Evolutionary conservation across 2,329 filamentous ascomycete genomes (phyloP).

Genomic region (Escovopsis sp.): DNA sequence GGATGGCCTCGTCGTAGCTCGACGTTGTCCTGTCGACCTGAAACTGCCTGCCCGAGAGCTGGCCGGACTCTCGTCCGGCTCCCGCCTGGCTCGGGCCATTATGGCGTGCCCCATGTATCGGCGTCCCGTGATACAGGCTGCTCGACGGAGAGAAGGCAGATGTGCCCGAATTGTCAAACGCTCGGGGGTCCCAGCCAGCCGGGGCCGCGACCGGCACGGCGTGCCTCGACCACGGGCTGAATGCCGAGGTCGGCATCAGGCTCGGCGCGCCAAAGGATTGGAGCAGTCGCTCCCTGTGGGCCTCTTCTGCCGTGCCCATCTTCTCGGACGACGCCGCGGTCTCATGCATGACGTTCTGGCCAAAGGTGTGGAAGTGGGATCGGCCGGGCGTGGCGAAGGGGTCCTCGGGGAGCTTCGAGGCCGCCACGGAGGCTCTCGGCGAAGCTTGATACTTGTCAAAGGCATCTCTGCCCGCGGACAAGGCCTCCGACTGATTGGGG

Average conservation of each 20-base stretch:
- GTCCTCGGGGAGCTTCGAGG: slow-evolving; percentile 12
- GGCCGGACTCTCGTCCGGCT: neutral
- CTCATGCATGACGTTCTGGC: neutral
- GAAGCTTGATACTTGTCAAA: slow-evolving; percentile 8
- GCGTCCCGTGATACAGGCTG: slow-evolving; percentile 35
- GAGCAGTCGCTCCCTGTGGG: slow-evolving; percentile 20
- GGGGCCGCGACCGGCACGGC: slow-evolving; percentile 6
- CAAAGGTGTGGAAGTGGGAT: slow-evolving; percentile 2
- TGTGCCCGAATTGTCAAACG: slow-evolving; percentile 12
- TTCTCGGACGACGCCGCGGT: slow-evolving; percentile 1
- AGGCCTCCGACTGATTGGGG: slow-evolving; percentile 10
- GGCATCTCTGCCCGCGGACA: slow-evolving; percentile 11
- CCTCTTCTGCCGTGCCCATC: slow-evolving; percentile 10
- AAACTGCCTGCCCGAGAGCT: slow-evolving; percentile 11
- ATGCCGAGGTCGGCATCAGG: slow-evolving; percentile 15
- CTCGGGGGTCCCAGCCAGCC: slow-evolving; percentile 9
- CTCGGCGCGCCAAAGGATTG: slow-evolving; percentile 17
- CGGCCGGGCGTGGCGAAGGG: slow-evolving; percentile 16
- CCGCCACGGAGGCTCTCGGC: slow-evolving; percentile 1
- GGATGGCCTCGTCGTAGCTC: slow-evolving; percentile 20
- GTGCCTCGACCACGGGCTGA: slow-evolving; percentile 15
- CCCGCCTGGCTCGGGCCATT: slow-evolving; percentile 6
- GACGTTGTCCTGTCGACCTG: slow-evolving; percentile 19
- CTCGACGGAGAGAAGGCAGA: slow-evolving; percentile 32
- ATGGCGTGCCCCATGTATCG: slow-evolving; percentile 13